Evolutionary conservation across 768 basidiomycete genomes (phyloP).

Genomic region (Coprinopsis strossmayeri): DNA sequence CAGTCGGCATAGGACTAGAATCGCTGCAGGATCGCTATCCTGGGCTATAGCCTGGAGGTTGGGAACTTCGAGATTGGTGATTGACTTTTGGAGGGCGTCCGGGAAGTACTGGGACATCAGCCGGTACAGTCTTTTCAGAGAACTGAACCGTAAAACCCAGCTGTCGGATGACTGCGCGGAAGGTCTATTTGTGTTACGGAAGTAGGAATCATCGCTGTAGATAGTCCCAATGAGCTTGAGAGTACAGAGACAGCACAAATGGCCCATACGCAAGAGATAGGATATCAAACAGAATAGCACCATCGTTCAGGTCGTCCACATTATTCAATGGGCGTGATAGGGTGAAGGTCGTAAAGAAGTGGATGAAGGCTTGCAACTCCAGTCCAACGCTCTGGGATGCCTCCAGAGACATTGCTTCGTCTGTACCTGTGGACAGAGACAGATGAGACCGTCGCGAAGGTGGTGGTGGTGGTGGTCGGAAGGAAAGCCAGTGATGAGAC

Average conservation of each 20-base stretch:
- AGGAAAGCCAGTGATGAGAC: not conserved
- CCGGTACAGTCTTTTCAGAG: slow-evolving; percentile 80
- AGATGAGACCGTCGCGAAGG: not conserved
- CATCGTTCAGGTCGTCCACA: slow-evolving; percentile 73
- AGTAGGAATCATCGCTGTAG: slow-evolving; percentile 72
- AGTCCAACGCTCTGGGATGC: slow-evolving; percentile 31
- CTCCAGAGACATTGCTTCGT: slow-evolving; percentile 25
- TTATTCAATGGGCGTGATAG: slow-evolving; percentile 58
- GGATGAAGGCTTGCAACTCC: slow-evolving; percentile 76
- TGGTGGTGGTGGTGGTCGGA: not conserved
- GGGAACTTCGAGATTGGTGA: slow-evolving; percentile 75
- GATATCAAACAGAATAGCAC: slow-evolving; percentile 67
- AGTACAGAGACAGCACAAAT: not conserved
- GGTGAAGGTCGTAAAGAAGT: slow-evolving; percentile 72
- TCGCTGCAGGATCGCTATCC: slow-evolving; percentile 57
- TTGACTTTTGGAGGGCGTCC: slow-evolving; percentile 77
- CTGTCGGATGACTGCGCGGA: slow-evolving; percentile 68
- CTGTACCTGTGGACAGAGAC: not conserved
- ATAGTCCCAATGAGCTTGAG: not conserved
- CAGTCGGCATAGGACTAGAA: slow-evolving; percentile 70
- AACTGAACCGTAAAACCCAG: slow-evolving; percentile 83
- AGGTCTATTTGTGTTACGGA: slow-evolving; percentile 48
- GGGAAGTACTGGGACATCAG: slow-evolving; percentile 86
- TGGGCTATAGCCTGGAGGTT: slow-evolving; percentile 84
- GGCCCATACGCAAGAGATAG: slow-evolving; percentile 65